Evolutionary conservation across 192 early-diverging fungal genomes (phyloP), one percentile per base, ranked within the genome.

Genomic region (Coemansia brasiliensis): DNA sequence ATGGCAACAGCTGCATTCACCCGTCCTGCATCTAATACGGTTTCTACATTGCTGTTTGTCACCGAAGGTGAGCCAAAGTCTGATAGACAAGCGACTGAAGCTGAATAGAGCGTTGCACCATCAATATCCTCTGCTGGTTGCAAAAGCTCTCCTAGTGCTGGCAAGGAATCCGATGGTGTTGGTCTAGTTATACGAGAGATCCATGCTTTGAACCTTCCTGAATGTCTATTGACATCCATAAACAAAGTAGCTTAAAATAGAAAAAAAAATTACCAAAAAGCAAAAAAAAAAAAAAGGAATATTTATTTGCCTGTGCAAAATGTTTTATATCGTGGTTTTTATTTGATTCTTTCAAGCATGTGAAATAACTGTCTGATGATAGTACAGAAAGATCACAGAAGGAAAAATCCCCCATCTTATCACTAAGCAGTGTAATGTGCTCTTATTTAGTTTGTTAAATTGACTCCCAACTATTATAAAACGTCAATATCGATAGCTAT

Each of bases 1-100:
- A 62, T 18, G 0, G 74, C 64, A 43, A 78, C 59, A 0, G 64
- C 68, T 13, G 52, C 60, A 12, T 78, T 61, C 1, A 67, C 32
- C 11, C 52, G 53, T 13, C 38, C 52, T 3, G 57, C 22, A 16
- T 67, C 58, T 21, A 60, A 42, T 12, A 59, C 49, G 17, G 42
- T 4, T 1, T 7, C 20, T 29, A 8, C 38, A 13, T 52, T 29
- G 50, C 20, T n/a, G 21, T 25, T 3, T n/a, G 21, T 35, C 32
- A 10, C 6, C 10, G 32, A 9, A 35, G 32, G 6, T 7, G 40
- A 26, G 18, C 21, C 46, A 12, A 26, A 6, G 29, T 43, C 39
- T 18, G 59, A 25, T 25, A 39, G 27, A 41, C 26, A 7, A 29
- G 25, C 25, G 17, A 7, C 32, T 7, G 32, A 29, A 5, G 56